Evolutionary conservation across 2,329 filamentous ascomycete genomes (phyloP).

Genomic region (Penicillium sp.): DNA sequence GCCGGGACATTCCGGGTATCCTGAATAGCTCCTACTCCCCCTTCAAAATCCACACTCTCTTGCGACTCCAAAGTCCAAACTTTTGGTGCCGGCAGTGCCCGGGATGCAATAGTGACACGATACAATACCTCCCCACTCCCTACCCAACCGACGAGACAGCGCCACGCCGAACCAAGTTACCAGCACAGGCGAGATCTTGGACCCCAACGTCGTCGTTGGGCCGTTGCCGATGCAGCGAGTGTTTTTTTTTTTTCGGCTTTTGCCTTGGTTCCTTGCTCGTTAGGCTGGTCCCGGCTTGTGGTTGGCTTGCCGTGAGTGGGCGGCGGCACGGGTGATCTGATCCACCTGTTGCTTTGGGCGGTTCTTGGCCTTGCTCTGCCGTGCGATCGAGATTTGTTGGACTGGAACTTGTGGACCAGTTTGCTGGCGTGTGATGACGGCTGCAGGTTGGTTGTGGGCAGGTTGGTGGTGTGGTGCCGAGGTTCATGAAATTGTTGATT

Average conservation of each 20-base stretch:
- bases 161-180: neutral
- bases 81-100: neutral
- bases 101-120: neutral
- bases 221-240: neutral
- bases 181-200: neutral
- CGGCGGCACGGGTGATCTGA: conserved; percentile 2
- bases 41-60: too few relatives aligned
- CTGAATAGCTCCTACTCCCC: neutral
- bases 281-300: neutral
- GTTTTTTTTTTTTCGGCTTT: neutral
- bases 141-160: too few relatives aligned
- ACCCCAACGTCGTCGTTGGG: neutral
- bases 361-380: neutral
- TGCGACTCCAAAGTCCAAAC: neutral
- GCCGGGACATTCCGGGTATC: neutral
- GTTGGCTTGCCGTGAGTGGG: neutral
- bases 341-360: neutral
- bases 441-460: neutral
- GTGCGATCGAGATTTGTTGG: conserved; percentile 2
- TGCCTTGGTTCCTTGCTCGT: neutral
- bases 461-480: neutral
- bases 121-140: too few relatives aligned
- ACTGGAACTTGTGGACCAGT: too few relatives aligned
- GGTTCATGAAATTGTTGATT: neutral
- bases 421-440: neutral